Base-by-base conservation (phyloP, 805 yeast genomes). In the Osmozyma mogii region DNA sequence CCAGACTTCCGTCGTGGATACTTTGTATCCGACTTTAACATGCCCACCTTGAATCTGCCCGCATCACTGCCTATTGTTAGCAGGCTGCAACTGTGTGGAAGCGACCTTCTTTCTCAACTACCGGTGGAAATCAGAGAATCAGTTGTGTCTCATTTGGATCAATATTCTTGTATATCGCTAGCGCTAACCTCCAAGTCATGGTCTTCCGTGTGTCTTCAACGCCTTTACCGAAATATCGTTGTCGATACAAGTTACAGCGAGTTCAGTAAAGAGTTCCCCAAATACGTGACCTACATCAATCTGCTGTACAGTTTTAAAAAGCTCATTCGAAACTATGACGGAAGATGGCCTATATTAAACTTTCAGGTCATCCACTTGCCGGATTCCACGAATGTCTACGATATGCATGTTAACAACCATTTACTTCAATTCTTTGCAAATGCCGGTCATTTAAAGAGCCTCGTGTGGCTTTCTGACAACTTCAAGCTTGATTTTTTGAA, bases 321-420 rank as follows among this genome's bases (percentile, higher is more conserved):
- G 25, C 58, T 66, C 24, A 36, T 35, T 12, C 24, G 37, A 17
- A 17, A 4, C 13, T 15, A 6, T 5, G 29, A 21, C 22, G 21
- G 24, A 17, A 36, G 31, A 23, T 40, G 40, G 6, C 27, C 17
- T 7, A 45, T 61, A 3, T 40, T 41, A 24, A 37, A 42, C 10
- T 38, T 69, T 14, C 56, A 50, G 26, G 52, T 64, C 28, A 42
- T 58, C 2, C 44, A 47, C 15, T 38, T 69, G 4, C 74, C 73
- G 0, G 69, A 65, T 35, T 61, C 67, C 15, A 51, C 65, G 16
- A 56, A 58, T 24, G 46, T 56, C 1, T 50, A 52, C 33, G 66
- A 65, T 27, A 36, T 45, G 17, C 53, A 52, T 4, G 44, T 58
- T 23, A 45, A 49, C 15, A 38, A 36, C 17, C 39, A 31, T 20